Percentiles rank a stretch among this genome's conserved stretches.
Evolutionary conservation across 2,329 filamentous ascomycete species (phyloP).

Genomic region (Arachnopeziza araneosa): DNA sequence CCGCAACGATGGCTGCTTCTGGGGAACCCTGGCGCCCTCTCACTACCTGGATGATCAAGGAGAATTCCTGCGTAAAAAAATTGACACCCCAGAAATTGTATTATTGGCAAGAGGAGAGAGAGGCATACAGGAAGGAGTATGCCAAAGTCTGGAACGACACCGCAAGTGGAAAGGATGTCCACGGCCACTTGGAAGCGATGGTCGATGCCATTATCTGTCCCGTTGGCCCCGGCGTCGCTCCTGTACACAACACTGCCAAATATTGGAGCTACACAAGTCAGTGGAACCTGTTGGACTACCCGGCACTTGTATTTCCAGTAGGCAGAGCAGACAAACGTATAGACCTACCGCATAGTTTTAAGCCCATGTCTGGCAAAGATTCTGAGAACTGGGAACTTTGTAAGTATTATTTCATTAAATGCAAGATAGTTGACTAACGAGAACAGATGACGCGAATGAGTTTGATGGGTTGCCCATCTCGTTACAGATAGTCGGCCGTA

Average conservation of each 20-base stretch:
- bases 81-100: slow-evolving; percentile 16
- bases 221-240: slow-evolving; percentile 46
- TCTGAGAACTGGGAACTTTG: slow-evolving; percentile 24
- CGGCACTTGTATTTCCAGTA: slow-evolving; percentile 54
- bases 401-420: slow-evolving; percentile 7
- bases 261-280: slow-evolving; percentile 60
- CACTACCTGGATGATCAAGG: slow-evolving; percentile 22
- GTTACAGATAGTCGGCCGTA: slow-evolving; percentile 33
- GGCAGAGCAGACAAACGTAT: slow-evolving; percentile 23
- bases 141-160: slow-evolving; percentile 19
- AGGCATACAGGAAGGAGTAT: slow-evolving; percentile 29
- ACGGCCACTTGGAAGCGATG: neutral
- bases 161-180: slow-evolving; percentile 1
- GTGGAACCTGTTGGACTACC: slow-evolving; percentile 66
- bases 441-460: slow-evolving; percentile 13
- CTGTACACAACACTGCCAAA: slow-evolving; percentile 40
- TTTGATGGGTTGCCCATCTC: slow-evolving; percentile 34
- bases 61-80: slow-evolving; percentile 19
- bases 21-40: slow-evolving; percentile 15
- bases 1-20: slow-evolving; percentile 8
- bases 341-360: slow-evolving; percentile 19
- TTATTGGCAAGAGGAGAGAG: slow-evolving; percentile 27
- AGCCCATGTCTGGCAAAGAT: slow-evolving; percentile 25
- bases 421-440: no score
- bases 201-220: slow-evolving; percentile 58